Evolutionary conservation across 768 basidiomycete genomes (phyloP), one percentile per base, ranked within the genome.

Genomic region (Chiua virens): DNA sequence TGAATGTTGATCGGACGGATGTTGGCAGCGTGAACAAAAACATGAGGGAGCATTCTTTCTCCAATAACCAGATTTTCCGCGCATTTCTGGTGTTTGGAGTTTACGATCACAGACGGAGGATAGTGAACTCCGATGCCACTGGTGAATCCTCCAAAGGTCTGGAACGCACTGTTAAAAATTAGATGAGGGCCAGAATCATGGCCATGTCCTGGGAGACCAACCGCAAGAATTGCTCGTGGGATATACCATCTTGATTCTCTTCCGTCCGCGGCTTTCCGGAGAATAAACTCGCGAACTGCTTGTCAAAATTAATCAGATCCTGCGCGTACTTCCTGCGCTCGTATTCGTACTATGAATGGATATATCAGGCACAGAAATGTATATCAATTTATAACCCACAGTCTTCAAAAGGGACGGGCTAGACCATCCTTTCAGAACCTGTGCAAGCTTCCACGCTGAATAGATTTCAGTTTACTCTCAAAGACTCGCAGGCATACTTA

Each of bases 261-360:
- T 70, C 67, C 5, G 80, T 81, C 28, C 74, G 72, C 5, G 86
- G 83, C 62, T 85, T 86, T 32, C 80, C 80, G 21, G 86, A 87
- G 64, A 87, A 88, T n/a, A 87, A 69, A 15, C 73, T 71, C 9
- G 85, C 75, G 54, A 82, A 86, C 52, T 85, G 62, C 56, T 79
- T 80, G 62, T 90, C 88, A 58, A 87, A 89, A 44, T 77, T 59
- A 50, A 89, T 89, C 52, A 92, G 74, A 50, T 88, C 85, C 65
- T 85, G 78, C 0, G 89, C 87, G 52, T 80, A 86, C 57, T 78
- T 79, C 45, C 79, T 76, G 25, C 89, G 75, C 59, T 92, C 89
- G 23, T 70, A 52, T 63, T 88, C 84, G 61, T 89, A 89, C 86
- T 87, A 15, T 14, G n/a, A 21, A 15, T 40, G 3, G 14, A 21